Percentiles rank a stretch among this genome's conserved stretches.
Conservation (phyloP, 495 filamentous ascomycete genomes). For the Lepidopterella palustris region DNA sequence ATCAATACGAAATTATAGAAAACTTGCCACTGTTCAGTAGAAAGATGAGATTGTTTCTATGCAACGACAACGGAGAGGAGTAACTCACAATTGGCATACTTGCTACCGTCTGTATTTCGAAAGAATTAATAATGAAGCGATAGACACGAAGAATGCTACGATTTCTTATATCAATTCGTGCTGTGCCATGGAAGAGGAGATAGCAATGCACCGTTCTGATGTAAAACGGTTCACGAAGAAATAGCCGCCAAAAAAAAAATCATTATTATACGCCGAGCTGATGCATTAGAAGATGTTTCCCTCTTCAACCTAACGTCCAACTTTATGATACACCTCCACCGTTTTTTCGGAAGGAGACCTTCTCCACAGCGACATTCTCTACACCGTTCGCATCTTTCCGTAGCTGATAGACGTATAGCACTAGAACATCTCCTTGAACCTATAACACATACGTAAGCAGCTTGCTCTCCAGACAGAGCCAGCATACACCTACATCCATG, state of each 20-base stretch:
- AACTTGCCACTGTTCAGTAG: no score
- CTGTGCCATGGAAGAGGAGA: no score
- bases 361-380: conserved; percentile 93
- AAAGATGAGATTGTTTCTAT: no score
- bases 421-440: conserved; percentile 96
- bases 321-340: conserved; percentile 31
- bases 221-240: no score
- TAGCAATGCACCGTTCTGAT: no score
- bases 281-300: no score
- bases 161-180: no score
- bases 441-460: conserved; percentile 34
- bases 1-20: no score
- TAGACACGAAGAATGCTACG: neutral
- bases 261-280: no score
- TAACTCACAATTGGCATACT: no score
- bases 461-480: neutral
- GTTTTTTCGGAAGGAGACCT: conserved; percentile 94
- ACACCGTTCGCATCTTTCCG: conserved; percentile 81
- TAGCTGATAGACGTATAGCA: conserved; percentile 95
- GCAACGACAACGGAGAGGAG: no score
- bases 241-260: neutral
- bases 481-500: conserved; percentile 69
- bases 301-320: neutral
- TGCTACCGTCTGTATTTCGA: no score
- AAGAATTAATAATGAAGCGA: neutral